Base-by-base conservation (phyloP, 257 asterid genomes). In the Solanum piurae region DNA sequence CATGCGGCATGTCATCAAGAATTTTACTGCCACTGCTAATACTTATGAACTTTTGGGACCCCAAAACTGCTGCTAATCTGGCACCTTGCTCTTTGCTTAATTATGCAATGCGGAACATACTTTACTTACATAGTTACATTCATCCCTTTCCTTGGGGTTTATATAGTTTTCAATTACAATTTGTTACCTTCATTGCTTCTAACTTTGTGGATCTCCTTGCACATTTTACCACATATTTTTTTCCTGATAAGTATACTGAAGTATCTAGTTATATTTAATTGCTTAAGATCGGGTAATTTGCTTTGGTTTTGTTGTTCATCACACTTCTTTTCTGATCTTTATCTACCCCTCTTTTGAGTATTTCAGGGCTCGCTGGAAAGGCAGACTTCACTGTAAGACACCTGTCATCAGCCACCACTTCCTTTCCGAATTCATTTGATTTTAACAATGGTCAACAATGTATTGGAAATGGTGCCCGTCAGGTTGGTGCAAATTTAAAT, bases 301-400 rank as follows among this genome's bases (percentile, higher is more conserved):
- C 31, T 14, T 89, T 68, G 21, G 12, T 84, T 46, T 72, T 73
- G 74, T 75, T 60, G 12, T 84, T 85, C 83, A 69, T 69, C 82
- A 9, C 62, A 62, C 69, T 33, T 87, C 4, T 83, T 86, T 42
- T 49, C 29, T 52, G n/a, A 46, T 82, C 44, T 82, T 29, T 49
- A 49, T 49, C 64, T 58, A 86, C 79, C 71, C 38, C 69, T 27
- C 89, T 58, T 23, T 86, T 88, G 38, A 13, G 69, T 88, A 87
- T 88, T 29, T 52, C 79, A 97, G 99, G 99, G 80, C 95, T 96
- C 83, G 88, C 92, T 74, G 99, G 99, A 68, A 95, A 93, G 95
- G 99, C 96, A 85, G 99, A 97, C 87, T 97, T 97, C 93, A 96
- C 95, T 86, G 99, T 97, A 86, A 94, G 95, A 88, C 99, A 95